These are phyloP conservation scores for Paramecium octaurelia DNA, from an alignment of 73 alveolate genomes.

Conservation along the genomic window DNA sequence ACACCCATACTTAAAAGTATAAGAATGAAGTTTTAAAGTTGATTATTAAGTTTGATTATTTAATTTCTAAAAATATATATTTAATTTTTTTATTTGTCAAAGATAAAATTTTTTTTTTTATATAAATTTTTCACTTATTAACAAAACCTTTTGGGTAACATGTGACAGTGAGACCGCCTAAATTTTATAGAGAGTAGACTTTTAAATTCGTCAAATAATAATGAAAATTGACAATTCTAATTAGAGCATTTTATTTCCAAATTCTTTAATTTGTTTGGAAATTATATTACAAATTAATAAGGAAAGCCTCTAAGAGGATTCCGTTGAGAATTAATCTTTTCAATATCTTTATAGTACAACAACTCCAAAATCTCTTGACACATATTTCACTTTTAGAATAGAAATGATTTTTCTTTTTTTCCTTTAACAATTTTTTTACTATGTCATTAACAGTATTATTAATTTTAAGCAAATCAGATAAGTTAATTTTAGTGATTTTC, in stretches of 20 bases:
- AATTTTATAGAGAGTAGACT: neutral
- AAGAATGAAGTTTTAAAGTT: neutral
- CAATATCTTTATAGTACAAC: no score
- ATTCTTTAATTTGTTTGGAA: neutral
- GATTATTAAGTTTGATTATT: neutral
- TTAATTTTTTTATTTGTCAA: neutral
- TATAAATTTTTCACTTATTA: no score
- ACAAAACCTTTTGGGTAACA: no score
- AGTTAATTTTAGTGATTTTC: constrained; percentile 77
- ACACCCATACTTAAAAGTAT: neutral
- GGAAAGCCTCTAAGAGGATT: no score
- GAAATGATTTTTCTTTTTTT: no score
- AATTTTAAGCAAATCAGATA: constrained; percentile 93
- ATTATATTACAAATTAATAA: neutral
- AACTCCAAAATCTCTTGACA: neutral
- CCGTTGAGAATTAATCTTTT: no score
- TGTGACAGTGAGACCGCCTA: neutral
- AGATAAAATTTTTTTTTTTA: neutral
- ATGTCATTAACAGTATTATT: constrained; percentile 75
- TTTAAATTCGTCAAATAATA: neutral
- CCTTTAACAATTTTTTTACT: neutral
- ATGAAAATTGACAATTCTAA: constrained; percentile 18
- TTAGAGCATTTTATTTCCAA: neutral
- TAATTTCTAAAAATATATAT: neutral
- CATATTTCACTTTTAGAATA: constrained; percentile 98